Base-by-base conservation (phyloP, 371 early-diverging fungal genomes). In the Dichotomocladium elegans region DNA sequence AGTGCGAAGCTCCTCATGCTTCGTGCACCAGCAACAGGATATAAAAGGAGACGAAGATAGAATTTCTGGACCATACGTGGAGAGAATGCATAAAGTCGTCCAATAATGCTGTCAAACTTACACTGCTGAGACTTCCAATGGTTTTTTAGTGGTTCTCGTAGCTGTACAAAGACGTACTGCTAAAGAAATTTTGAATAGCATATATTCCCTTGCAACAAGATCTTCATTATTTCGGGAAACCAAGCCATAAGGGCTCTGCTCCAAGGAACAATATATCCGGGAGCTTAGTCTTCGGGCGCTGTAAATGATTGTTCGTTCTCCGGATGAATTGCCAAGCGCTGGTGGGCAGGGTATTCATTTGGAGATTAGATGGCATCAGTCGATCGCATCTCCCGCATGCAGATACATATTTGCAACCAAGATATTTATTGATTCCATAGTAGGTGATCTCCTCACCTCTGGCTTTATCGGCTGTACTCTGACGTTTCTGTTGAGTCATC, bases 351-450 rank as follows among this genome's bases (percentile, higher is more conserved):
- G 11, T 25, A 51, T 10, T 51, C 49, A 3, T 31, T 17, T 69
- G 63, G 27, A 67, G 14, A 0, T 10, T 17, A 34, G 62, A 73
- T 22, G 26, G 21, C 17, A 64, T 63, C 2, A 68, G 47, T 26
- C 74, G 47, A 60, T 64, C 66, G 7, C 51, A 42, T 19, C 55
- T 45, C 45, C 65, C 64, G 14, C 59, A 53, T 24, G 68, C 53
- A 40, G 67, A 73, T n/a, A n/a, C 53, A 55, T 68, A 69, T 12
- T 64, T 15, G 9, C 63, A 46, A 28, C 63, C 63, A 11, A 41
- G 48, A 29, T 44, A 68, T 0, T 53, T 28, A 3, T 28, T 8
- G 12, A 67, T 57, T 30, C 67, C 64, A 51, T 54, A 37, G 29
- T n/a, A n/a, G n/a, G n/a, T n/a, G n/a, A n/a, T n/a, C n/a, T n/a